phyloP scores from a whole-genome alignment of 2,329 filamentous ascomycete genomes.

The Hypoxylon sp. region DNA sequence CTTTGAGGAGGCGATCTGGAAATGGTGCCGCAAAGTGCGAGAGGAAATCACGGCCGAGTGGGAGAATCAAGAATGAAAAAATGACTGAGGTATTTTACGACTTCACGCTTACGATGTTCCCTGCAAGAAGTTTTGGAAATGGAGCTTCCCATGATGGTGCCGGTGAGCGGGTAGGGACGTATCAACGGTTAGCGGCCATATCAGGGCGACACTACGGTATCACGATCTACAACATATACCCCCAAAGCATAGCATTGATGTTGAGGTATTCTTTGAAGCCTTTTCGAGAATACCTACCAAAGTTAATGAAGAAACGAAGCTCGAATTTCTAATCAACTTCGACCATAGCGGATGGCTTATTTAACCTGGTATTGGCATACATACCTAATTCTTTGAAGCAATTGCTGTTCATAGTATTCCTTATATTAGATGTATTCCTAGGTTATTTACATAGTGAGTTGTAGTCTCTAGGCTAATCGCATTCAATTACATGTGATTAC shows the following conservation, averaged over 20 bases:
- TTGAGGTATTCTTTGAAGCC: constrained; percentile 21
- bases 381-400: constrained; percentile 2
- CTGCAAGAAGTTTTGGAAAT: constrained; percentile 16
- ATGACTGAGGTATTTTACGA: constrained; percentile 23
- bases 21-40: constrained; percentile 86
- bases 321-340: constrained; percentile 30
- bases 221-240: constrained; percentile 46
- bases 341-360: constrained; percentile 15
- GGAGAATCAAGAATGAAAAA: constrained; percentile 42
- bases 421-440: neutral
- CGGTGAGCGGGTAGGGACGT: constrained; percentile 6
- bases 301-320: constrained; percentile 31
- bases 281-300: constrained; percentile 27
- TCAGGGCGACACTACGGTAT: constrained; percentile 24
- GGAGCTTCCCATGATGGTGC: constrained; percentile 10
- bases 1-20: constrained; percentile 85
- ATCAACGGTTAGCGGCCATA: constrained; percentile 24
- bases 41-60: constrained; percentile 85
- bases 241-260: constrained; percentile 41
- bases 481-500: constrained; percentile 1
- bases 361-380: constrained; percentile 17
- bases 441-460: neutral
- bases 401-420: neutral
- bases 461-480: neutral
- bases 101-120: constrained; percentile 32